These are phyloP conservation scores for Omphalotus olearius DNA, from an alignment of 1,284 basidiomycete genomes.

Conservation along the genomic window DNA sequence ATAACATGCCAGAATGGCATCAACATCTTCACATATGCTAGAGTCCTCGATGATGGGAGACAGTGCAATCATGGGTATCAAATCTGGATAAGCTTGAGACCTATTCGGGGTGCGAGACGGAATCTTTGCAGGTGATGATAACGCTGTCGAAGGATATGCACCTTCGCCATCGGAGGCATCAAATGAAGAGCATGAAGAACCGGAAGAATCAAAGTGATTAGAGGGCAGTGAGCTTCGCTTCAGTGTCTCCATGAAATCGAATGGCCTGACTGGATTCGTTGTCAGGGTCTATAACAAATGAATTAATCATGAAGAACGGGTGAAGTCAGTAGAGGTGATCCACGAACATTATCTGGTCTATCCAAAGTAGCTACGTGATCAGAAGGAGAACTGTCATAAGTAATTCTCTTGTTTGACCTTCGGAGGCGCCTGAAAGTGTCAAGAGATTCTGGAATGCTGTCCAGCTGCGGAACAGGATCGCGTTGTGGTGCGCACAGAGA, in stretches of 20 bases:
- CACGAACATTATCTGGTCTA: conserved; percentile 3
- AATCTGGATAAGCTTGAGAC: not conserved
- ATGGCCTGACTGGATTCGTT: not conserved
- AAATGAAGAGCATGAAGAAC: conserved; percentile 9
- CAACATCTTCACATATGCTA: conserved; percentile 1
- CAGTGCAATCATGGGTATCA: not conserved
- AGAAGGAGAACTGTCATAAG: not conserved
- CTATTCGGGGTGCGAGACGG: not conserved
- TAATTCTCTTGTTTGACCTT: not conserved
- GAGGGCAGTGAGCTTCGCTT: not conserved
- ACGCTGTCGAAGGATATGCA: not conserved
- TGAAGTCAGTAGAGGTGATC: not conserved
- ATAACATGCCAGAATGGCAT: conserved; percentile 7
- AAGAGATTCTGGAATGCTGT: not conserved
- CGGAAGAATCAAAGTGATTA: not conserved
- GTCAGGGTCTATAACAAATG: not conserved
- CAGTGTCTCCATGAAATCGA: conserved; percentile 2
- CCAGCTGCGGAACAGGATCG: not conserved
- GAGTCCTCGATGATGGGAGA: conserved; percentile 7
- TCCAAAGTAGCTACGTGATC: not conserved
- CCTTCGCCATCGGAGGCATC: conserved; percentile 8
- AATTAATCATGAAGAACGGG: not conserved
- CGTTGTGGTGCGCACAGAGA: not conserved
- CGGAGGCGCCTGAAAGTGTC: not conserved
- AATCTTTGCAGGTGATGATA: not conserved